Evolutionary conservation across 1,139 yeast genomes (phyloP).

Genomic region (Hyphopichia burtonii): DNA sequence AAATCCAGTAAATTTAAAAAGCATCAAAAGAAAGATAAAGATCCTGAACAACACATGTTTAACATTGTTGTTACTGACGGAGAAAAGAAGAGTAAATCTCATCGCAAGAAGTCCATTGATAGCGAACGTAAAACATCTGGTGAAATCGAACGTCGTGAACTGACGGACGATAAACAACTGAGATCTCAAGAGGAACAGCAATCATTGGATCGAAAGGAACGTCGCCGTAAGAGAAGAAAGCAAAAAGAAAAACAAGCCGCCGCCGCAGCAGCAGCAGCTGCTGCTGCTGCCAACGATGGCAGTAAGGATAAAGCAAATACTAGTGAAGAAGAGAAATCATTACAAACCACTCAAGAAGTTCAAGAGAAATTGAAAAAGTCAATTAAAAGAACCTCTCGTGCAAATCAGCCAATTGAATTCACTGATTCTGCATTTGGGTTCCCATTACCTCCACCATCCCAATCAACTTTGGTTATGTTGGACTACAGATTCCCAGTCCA

Average conservation of each 20-base stretch:
- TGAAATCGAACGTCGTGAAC: not conserved
- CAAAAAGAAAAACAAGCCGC: conserved; percentile 3
- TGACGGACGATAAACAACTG: not conserved
- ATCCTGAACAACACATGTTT: not conserved
- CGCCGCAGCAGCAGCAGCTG: conserved; percentile 3
- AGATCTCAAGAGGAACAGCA: not conserved
- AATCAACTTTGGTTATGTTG: conserved; percentile 72
- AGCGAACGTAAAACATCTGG: not conserved
- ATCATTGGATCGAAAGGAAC: conserved; percentile 1
- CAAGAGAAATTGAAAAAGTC: conserved; percentile 48
- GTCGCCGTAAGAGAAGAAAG: conserved; percentile 2
- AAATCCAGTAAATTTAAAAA: not conserved
- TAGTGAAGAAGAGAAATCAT: conserved; percentile 8
- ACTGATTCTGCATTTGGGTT: conserved; percentile 84
- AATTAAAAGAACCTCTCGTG: conserved; percentile 42
- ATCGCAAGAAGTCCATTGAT: conserved; percentile 1
- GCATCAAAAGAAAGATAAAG: not conserved
- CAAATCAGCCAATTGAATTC: conserved; percentile 73
- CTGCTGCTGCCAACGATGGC: not conserved
- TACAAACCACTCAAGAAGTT: conserved; percentile 42
- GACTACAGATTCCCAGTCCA: conserved; percentile 89
- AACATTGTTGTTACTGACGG: conserved; percentile 2
- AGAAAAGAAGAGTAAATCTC: conserved; percentile 4
- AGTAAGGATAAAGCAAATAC: conserved; percentile 1
- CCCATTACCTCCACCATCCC: conserved; percentile 78